A percentile compares a stretch with the other conserved stretches of the same genome.
Conservation (phyloP, 768 basidiomycete species). For the Xerocomus potaroensis region DNA sequence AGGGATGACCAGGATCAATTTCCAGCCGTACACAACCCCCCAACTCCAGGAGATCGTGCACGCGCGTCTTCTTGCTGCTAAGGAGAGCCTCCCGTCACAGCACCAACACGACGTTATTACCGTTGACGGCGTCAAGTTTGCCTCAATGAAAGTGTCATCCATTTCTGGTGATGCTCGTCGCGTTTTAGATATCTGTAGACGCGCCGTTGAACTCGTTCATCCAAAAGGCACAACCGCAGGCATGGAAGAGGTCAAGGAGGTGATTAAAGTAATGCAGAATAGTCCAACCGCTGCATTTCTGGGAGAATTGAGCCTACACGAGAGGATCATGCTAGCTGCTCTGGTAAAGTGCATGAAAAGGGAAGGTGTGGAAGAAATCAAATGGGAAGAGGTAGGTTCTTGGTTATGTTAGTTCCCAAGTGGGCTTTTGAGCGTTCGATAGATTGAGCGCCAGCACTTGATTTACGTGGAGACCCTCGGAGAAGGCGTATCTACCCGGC, state of each 20-base stretch:
- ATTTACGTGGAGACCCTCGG: constrained; percentile 64
- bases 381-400: constrained; percentile 68
- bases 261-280: constrained; percentile 84
- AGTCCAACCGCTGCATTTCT: constrained; percentile 86
- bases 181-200: constrained; percentile 91
- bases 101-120: constrained; percentile 52
- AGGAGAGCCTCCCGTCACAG: constrained; percentile 42
- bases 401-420: not conserved
- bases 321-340: constrained; percentile 82
- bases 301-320: constrained; percentile 79
- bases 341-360: constrained; percentile 77
- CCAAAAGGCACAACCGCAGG: constrained; percentile 48
- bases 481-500: constrained; percentile 51
- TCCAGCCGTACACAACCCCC: constrained; percentile 76
- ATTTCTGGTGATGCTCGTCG: constrained; percentile 94
- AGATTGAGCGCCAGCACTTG: constrained; percentile 76
- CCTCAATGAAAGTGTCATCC: constrained; percentile 69
- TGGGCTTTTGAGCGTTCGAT: constrained; percentile 2
- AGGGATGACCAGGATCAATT: constrained; percentile 92
- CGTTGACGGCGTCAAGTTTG: constrained; percentile 76
- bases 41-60: constrained; percentile 85
- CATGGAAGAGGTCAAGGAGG: constrained; percentile 69
- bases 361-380: constrained; percentile 84
- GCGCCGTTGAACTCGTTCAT: constrained; percentile 78
- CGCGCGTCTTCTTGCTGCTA: constrained; percentile 66